A percentile compares a stretch with the other conserved stretches of the same genome.
phyloP scores from a whole-genome alignment of 495 filamentous ascomycete species.

The Podospora tetraspora region DNA sequence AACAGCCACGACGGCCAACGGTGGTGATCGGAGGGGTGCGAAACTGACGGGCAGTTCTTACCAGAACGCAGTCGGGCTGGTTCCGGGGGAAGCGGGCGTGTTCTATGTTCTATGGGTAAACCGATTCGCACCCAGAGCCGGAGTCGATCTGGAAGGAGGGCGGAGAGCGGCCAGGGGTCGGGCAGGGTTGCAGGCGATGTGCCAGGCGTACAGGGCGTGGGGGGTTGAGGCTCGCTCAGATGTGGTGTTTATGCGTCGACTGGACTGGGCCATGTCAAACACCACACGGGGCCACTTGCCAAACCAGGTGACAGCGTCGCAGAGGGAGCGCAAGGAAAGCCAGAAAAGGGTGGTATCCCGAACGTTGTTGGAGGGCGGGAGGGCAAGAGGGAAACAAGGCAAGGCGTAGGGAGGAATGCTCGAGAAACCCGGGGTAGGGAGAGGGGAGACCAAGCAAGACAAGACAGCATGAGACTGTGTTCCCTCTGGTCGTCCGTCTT shows the following conservation, averaged over 20 bases:
- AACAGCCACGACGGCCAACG: background rate
- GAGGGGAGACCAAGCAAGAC: background rate
- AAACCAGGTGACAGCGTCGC: conserved; percentile 5
- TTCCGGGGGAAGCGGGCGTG: conserved; percentile 15
- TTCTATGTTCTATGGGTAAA: conserved; percentile 5
- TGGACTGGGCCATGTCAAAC: conserved; percentile 11
- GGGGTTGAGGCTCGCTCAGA: conserved; percentile 3
- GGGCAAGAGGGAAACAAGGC: background rate
- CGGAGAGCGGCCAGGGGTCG: background rate
- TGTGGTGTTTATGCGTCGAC: conserved; percentile 4
- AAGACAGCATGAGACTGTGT: background rate
- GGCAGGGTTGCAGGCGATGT: conserved; percentile 1
- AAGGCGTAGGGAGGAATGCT: background rate
- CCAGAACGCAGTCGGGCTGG: conserved; percentile 20
- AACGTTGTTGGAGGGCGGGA: background rate
- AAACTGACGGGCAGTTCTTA: conserved; percentile 29
- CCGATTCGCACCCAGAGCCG: conserved; percentile 10
- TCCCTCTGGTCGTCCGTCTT: background rate
- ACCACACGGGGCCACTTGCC: background rate
- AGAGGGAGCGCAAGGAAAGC: background rate
- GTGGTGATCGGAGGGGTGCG: conserved; percentile 20
- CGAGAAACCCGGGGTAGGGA: background rate
- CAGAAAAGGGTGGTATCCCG: background rate
- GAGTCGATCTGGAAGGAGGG: background rate
- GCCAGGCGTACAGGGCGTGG: conserved; percentile 2